Evolutionary conservation across 1,139 yeast genomes (phyloP).

Genomic region (Casaregolazyma lundiana): DNA sequence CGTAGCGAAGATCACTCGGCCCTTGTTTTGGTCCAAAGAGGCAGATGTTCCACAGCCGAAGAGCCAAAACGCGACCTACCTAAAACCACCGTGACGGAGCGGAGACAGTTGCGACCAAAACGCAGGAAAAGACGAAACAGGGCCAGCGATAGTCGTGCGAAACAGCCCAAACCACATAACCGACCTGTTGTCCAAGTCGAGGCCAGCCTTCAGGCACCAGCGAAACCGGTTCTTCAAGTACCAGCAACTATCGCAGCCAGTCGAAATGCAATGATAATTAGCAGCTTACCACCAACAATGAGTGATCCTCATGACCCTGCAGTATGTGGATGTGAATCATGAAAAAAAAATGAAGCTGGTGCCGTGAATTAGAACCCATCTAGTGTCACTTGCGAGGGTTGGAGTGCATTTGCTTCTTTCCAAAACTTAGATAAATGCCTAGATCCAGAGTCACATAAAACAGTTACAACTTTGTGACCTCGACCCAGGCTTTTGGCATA

Average conservation of each 20-base stretch:
- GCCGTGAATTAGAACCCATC: background rate
- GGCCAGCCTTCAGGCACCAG: background rate
- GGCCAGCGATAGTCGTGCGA: too few species aligned
- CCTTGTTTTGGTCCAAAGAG: background rate
- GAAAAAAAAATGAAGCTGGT: too few species aligned
- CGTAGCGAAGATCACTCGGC: background rate
- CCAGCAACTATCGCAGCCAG: background rate
- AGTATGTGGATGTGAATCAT: conserved; percentile 5
- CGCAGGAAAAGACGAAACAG: background rate
- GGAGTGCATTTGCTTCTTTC: conserved; percentile 41
- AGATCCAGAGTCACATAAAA: conserved; percentile 89
- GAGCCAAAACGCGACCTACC: background rate
- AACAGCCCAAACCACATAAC: background rate
- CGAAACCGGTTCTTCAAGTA: background rate
- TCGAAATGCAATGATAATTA: background rate
- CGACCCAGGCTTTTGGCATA: conserved; percentile 54
- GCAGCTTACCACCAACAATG: background rate
- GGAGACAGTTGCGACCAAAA: background rate
- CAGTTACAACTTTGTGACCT: conserved; percentile 73
- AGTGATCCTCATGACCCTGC: conserved; percentile 9
- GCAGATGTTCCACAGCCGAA: background rate
- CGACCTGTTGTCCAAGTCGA: background rate
- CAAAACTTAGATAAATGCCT: conserved; percentile 90
- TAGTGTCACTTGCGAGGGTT: conserved; percentile 5
- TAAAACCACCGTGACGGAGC: too few species aligned